A percentile compares a stretch with the other conserved stretches of the same genome.
Conservation (phyloP, 768 basidiomycete species). For the Mycena floridula region DNA sequence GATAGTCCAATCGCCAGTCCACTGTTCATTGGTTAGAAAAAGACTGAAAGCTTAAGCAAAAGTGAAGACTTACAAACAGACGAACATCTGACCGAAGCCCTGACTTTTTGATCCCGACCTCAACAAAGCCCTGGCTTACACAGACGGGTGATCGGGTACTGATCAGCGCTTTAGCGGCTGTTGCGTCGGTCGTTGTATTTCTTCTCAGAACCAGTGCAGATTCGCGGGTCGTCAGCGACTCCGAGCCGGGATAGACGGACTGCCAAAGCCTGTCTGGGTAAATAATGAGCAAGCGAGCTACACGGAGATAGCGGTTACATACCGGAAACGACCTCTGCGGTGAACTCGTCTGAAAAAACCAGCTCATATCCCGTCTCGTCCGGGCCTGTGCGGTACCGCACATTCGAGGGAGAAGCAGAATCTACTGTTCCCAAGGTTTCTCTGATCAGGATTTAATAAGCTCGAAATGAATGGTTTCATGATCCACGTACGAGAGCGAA, state of each 20-base stretch:
- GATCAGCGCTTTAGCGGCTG: constrained; percentile 4
- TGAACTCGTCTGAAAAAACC: constrained; percentile 63
- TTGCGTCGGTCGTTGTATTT: too few species aligned
- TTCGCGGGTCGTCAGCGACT: constrained; percentile 6
- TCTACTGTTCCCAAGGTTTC: constrained; percentile 29
- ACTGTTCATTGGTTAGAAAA: background rate
- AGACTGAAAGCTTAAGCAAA: background rate
- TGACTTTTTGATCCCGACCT: constrained; percentile 7
- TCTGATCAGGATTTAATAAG: background rate
- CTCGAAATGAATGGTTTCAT: constrained; percentile 20
- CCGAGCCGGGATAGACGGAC: background rate
- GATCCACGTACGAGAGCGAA: constrained; percentile 20
- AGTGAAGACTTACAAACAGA: background rate
- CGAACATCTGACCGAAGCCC: constrained; percentile 8
- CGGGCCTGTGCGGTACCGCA: constrained; percentile 40
- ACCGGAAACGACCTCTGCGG: constrained; percentile 40
- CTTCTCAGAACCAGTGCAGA: constrained; percentile 3
- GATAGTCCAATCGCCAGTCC: background rate
- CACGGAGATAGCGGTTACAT: constrained; percentile 6
- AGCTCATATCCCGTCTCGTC: constrained; percentile 48
- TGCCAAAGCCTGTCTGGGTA: constrained; percentile 10
- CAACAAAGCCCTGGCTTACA: constrained; percentile 15
- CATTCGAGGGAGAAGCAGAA: constrained; percentile 42
- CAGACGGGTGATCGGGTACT: constrained; percentile 10
- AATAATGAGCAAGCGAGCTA: background rate